Conservation (phyloP, 306 rosid genomes). For the Argentina anserina region DNA sequence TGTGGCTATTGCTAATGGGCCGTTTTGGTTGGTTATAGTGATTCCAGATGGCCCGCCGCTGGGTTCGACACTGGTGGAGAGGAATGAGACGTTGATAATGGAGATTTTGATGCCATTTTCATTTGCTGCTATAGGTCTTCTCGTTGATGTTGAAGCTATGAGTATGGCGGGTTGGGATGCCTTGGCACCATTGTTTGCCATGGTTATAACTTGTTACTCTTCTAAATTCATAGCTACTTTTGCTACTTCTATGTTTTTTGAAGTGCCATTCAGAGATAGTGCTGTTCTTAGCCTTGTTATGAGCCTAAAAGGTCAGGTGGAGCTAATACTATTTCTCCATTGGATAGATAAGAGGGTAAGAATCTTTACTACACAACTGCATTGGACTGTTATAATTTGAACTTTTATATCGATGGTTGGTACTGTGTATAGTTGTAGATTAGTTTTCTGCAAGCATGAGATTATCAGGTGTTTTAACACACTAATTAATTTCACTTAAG, state of each 20-base stretch:
- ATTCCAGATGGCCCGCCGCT: conserved; percentile 77
- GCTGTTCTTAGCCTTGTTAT: conserved; percentile 44
- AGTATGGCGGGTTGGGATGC: conserved; percentile 32
- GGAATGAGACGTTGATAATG: conserved; percentile 30
- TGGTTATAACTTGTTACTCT: conserved; percentile 37
- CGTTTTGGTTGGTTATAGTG: conserved; percentile 57
- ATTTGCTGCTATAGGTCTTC: conserved; percentile 46
- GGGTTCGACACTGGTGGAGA: conserved; percentile 48
- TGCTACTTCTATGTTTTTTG: conserved; percentile 28
- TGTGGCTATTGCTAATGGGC: conserved; percentile 52
- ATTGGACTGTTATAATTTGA: too few species aligned
- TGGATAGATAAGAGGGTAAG: conserved; percentile 66
- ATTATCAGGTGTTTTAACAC: too few species aligned
- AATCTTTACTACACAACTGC: background rate
- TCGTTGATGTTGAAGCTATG: conserved; percentile 39
- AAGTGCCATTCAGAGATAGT: conserved; percentile 51
- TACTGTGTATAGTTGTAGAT: too few species aligned
- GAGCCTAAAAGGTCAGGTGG: conserved; percentile 68
- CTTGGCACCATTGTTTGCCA: conserved; percentile 41
- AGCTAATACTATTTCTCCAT: conserved; percentile 56
- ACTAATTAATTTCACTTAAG: too few species aligned
- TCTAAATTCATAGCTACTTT: conserved; percentile 37
- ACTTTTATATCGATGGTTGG: too few species aligned
- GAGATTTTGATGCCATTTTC: conserved; percentile 63
- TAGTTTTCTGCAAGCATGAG: too few species aligned